Percentiles rank a stretch among this genome's conserved stretches.
Evolutionary conservation across 495 filamentous ascomycete species (phyloP).

Genomic region (Hypoxylon lenormandii): DNA sequence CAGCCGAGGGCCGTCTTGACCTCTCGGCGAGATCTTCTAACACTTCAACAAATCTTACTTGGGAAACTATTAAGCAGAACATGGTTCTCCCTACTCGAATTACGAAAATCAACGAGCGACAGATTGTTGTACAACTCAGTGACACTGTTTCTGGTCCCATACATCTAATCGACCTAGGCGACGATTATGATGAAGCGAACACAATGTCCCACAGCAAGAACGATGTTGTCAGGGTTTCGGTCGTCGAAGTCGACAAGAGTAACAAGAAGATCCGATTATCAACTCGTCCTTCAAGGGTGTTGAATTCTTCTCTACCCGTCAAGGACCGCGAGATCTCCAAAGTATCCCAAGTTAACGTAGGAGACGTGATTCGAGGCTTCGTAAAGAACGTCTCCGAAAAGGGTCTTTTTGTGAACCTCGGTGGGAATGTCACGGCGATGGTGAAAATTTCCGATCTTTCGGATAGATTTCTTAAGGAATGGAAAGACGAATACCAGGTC

Average conservation of each 20-base stretch:
- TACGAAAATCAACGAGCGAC: constrained; percentile 84
- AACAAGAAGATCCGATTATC: constrained; percentile 88
- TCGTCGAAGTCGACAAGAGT: constrained; percentile 79
- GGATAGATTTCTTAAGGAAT: constrained; percentile 90
- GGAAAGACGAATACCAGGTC: constrained; percentile 87
- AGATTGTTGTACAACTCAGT: constrained; percentile 85
- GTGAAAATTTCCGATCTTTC: constrained; percentile 88
- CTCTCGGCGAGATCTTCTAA: constrained; percentile 75
- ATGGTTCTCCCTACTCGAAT: constrained; percentile 85
- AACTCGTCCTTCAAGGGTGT: constrained; percentile 83
- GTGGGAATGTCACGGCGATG: constrained; percentile 81
- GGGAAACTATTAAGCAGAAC: constrained; percentile 75
- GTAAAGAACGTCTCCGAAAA: constrained; percentile 86
- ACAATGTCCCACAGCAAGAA: constrained; percentile 75
- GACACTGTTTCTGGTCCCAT: constrained; percentile 78
- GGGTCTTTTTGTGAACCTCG: constrained; percentile 84
- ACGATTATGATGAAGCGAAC: constrained; percentile 83
- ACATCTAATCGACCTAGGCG: constrained; percentile 79
- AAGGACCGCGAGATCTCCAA: constrained; percentile 81
- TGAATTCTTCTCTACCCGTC: constrained; percentile 85
- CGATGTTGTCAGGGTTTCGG: constrained; percentile 83
- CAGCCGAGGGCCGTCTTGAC: constrained; percentile 79
- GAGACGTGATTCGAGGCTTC: constrained; percentile 88
- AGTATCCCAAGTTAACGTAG: constrained; percentile 75
- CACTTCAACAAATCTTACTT: constrained; percentile 67